phyloP scores from a whole-genome alignment of 805 yeast species.

The Candida montana region DNA sequence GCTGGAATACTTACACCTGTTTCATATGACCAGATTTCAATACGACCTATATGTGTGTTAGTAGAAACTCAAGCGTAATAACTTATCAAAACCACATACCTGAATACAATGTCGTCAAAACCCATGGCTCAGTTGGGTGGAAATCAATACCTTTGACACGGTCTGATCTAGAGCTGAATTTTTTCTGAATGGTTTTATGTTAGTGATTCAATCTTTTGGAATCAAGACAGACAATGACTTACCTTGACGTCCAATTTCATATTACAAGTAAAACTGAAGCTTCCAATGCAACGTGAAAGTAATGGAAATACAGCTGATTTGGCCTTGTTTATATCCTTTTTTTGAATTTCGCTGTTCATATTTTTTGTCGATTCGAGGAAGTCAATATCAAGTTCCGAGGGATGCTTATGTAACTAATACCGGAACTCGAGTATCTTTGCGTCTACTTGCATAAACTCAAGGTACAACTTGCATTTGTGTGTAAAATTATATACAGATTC shows the following conservation, averaged over 20 bases:
- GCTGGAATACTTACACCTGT: conserved; percentile 41
- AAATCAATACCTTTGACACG: conserved; percentile 97
- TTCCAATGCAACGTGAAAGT: not conserved
- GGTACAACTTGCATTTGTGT: not conserved
- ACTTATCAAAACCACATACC: conserved; percentile 42
- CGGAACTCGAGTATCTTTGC: not conserved
- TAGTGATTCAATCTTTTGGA: not conserved
- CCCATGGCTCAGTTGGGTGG: conserved; percentile 98
- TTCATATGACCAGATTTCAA: conserved; percentile 93
- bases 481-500: no score
- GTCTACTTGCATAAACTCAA: no score
- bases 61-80: not conserved
- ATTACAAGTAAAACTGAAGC: not conserved
- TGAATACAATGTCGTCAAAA: conserved; percentile 81
- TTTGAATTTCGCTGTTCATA: conserved; percentile 4
- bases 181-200: conserved; percentile 41
- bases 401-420: not conserved
- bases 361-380: not conserved
- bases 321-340: conserved; percentile 6
- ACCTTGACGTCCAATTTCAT: conserved; percentile 26
- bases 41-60: conserved; percentile 28
- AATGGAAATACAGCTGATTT: no score
- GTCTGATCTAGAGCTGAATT: conserved; percentile 86
- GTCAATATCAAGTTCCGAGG: not conserved
- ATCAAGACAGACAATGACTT: conserved; percentile 4